Evolutionary conservation across 2,329 filamentous ascomycete species (phyloP).

Genomic region (Diaporthe sp.): DNA sequence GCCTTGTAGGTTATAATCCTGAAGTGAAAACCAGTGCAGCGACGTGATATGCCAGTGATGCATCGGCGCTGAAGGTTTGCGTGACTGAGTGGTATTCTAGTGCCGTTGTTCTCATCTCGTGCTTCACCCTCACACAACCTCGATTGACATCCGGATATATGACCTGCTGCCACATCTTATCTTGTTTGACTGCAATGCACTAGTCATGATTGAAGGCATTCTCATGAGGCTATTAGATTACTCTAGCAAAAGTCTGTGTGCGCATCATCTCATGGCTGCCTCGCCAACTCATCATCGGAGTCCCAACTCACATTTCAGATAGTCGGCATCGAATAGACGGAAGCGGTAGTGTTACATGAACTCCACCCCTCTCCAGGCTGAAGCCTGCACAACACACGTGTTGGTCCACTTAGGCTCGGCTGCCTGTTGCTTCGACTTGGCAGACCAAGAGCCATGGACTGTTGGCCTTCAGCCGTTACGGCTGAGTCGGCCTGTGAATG

Average conservation of each 20-base stretch:
- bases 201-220: background rate
- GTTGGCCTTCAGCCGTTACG: background rate
- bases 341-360: background rate
- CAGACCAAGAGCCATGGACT: background rate
- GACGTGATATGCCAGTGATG: background rate
- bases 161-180: background rate
- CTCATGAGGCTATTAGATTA: too few species aligned
- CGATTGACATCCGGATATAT: background rate
- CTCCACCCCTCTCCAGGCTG: background rate
- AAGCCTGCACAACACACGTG: background rate
- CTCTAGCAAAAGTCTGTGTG: too few species aligned
- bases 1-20: background rate
- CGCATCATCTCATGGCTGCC: too few species aligned
- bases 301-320: background rate
- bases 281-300: background rate
- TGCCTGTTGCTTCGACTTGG: conserved; percentile 7
- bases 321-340: background rate
- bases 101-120: too few species aligned
- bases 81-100: background rate
- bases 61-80: background rate
- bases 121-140: too few species aligned
- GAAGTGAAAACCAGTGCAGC: background rate
- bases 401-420: conserved; percentile 9
- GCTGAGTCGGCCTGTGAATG: background rate
- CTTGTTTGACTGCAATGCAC: background rate